Percentiles rank a stretch among this genome's conserved stretches.
Conservation (phyloP, 805 yeast species). For the Candida sithepensis region DNA sequence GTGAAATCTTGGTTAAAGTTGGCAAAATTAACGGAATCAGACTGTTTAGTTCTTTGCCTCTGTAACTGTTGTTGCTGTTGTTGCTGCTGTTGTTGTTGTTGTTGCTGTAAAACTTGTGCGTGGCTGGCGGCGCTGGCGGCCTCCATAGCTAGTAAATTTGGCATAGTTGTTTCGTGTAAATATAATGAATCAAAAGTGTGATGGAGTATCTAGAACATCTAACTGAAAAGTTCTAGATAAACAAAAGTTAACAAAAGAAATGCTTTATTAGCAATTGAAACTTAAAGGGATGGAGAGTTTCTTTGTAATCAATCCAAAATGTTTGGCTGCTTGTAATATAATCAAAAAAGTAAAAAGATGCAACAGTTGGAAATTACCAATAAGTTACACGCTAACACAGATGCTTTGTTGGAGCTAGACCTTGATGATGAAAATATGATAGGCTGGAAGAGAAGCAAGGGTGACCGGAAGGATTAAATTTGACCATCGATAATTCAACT, state of each 20-base stretch:
- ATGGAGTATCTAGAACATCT: too few relatives aligned
- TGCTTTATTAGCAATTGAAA: too few relatives aligned
- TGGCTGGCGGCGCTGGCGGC: conserved; percentile 16
- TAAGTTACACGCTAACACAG: too few relatives aligned
- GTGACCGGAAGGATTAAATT: neutral
- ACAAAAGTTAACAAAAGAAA: too few relatives aligned
- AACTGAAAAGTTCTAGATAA: too few relatives aligned
- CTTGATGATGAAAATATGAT: too few relatives aligned
- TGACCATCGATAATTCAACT: neutral
- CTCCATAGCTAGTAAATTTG: conserved; percentile 20
- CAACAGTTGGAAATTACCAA: too few relatives aligned
- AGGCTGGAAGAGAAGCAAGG: neutral
- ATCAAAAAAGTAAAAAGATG: too few relatives aligned
- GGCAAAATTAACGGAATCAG: conserved; percentile 41
- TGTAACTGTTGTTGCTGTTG: conserved; percentile 5
- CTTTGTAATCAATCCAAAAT: too few relatives aligned
- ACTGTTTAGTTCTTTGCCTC: conserved; percentile 1
- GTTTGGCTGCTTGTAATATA: too few relatives aligned
- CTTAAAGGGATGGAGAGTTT: too few relatives aligned
- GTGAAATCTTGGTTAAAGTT: conserved; percentile 85
- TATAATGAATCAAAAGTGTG: too few relatives aligned
- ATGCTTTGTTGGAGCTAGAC: neutral
- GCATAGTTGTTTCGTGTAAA: conserved; percentile 1
- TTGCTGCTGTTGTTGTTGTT: conserved; percentile 7
- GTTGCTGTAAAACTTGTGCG: conserved; percentile 4